Evolutionary conservation across 169 alveolate genomes (phyloP).

Genomic region (Perkinsus marinus): DNA sequence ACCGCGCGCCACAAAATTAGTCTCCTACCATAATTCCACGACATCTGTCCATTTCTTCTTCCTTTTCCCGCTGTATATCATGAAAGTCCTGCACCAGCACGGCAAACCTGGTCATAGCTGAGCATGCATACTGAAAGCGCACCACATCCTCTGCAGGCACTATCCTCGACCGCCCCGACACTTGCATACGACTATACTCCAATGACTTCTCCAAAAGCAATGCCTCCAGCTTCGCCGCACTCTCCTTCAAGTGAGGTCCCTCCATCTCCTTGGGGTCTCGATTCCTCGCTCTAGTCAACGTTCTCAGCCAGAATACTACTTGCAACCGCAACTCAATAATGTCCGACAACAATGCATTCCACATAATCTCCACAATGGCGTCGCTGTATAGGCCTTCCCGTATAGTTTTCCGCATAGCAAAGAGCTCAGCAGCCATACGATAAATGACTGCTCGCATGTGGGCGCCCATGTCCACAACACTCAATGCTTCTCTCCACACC

Average conservation of each 20-base stretch:
- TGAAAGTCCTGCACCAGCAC: not conserved
- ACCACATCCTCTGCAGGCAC: not conserved
- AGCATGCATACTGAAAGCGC: not conserved
- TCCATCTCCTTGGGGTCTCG: not conserved
- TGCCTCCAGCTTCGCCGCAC: not conserved
- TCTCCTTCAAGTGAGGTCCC: not conserved
- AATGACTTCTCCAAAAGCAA: not conserved
- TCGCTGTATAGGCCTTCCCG: not conserved
- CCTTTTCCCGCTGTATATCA: not conserved
- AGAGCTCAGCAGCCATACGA: not conserved
- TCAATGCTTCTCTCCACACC: not conserved
- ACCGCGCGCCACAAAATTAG: not conserved
- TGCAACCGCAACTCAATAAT: not conserved
- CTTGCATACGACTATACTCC: not conserved
- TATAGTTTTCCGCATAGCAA: not conserved
- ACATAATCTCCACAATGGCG: not conserved
- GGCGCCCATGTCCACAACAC: not conserved
- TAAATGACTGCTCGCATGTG: not conserved
- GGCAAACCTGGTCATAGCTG: not conserved
- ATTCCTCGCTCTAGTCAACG: not conserved
- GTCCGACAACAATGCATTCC: not conserved
- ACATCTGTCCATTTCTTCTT: not conserved
- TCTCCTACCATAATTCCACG: not conserved
- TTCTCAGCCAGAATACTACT: not conserved
- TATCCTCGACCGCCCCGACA: not conserved